Conservation (phyloP, 1,139 yeast genomes). For the Candida sp. region DNA sequence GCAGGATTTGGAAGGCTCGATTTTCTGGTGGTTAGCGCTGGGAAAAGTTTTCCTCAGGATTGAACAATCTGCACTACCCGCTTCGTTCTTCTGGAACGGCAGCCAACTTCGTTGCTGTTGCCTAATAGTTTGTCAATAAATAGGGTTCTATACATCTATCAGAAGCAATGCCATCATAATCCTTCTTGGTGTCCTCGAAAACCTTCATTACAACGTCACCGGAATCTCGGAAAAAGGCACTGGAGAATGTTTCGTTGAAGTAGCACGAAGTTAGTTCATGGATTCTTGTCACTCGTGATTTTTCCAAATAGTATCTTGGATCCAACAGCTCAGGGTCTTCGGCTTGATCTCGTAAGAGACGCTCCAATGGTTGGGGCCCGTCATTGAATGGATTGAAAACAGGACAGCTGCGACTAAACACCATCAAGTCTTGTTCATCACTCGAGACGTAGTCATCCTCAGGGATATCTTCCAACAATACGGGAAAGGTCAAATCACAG, state of each 20-base stretch:
- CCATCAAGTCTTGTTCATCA: no score
- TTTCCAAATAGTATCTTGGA: slow-evolving; percentile 5
- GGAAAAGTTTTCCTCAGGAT: no score
- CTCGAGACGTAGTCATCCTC: no score
- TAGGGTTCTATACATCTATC: slow-evolving; percentile 5
- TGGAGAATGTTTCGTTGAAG: neutral
- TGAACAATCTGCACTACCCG: neutral
- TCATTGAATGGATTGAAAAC: no score
- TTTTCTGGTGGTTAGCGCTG: neutral
- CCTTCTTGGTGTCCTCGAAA: neutral
- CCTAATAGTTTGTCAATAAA: slow-evolving; percentile 2
- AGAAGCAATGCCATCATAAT: neutral
- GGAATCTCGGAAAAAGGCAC: neutral
- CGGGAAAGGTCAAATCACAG: no score
- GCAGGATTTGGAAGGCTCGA: neutral
- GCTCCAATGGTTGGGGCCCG: neutral
- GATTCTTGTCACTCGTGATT: neutral
- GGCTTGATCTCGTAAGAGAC: neutral
- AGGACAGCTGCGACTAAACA: no score
- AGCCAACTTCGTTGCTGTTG: neutral
- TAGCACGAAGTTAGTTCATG: neutral
- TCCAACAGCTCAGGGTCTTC: slow-evolving; percentile 5
- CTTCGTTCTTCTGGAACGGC: neutral
- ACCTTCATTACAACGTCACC: neutral
- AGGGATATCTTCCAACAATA: no score